A percentile compares a stretch with the other conserved stretches of the same genome.
Conservation (phyloP, 106 monocot species). For the Vanilla planifolia region DNA sequence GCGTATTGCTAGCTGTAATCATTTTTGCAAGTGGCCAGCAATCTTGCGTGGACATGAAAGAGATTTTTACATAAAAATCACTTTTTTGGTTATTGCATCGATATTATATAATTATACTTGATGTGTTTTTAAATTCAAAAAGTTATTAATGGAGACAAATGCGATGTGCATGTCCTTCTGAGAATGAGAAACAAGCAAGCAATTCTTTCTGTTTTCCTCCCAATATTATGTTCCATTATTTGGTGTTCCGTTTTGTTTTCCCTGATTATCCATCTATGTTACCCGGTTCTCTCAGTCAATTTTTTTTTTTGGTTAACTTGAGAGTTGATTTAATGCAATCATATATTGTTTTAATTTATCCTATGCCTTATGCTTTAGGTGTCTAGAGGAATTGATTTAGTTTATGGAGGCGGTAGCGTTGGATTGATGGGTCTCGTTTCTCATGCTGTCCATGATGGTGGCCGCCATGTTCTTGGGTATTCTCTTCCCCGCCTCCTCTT, state of each 20-base stretch:
- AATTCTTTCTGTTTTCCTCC: background rate
- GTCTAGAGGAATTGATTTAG: constrained; percentile 50
- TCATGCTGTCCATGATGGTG: constrained; percentile 49
- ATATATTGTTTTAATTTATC: constrained; percentile 2
- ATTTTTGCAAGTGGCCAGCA: constrained; percentile 25
- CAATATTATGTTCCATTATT: background rate
- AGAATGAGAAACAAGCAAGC: too few species aligned
- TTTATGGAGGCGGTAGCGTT: constrained; percentile 57
- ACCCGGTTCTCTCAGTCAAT: background rate
- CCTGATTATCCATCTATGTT: too few species aligned
- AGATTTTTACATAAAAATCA: background rate
- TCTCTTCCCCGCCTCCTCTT: constrained; percentile 17
- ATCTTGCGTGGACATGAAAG: constrained; percentile 36
- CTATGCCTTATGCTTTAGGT: constrained; percentile 28
- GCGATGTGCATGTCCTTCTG: background rate
- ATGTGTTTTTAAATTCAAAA: background rate
- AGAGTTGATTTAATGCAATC: too few species aligned
- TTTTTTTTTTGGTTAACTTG: too few species aligned
- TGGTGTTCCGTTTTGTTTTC: background rate
- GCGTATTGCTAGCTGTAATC: constrained; percentile 47
- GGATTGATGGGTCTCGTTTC: constrained; percentile 63
- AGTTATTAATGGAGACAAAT: background rate
- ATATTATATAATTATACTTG: background rate
- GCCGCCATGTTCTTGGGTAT: constrained; percentile 62
- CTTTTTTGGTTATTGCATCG: background rate